Percentiles rank a stretch among this genome's conserved stretches.
These are phyloP conservation scores for Tetradesmus lagerheimii DNA, from an alignment of 139 green algal genomes.

Conservation along the genomic window DNA sequence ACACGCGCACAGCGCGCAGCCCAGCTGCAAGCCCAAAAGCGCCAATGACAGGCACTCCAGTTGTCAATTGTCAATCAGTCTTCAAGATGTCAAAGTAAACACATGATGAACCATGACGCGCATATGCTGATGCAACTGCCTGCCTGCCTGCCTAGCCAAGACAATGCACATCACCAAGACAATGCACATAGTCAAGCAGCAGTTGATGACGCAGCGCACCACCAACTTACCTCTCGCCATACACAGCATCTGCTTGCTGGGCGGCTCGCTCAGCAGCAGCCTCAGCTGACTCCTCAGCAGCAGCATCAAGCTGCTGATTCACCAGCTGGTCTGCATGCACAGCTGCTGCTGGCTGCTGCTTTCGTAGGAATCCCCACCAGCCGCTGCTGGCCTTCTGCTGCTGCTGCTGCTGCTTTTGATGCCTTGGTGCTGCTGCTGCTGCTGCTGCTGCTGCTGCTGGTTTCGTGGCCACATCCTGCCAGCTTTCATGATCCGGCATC, in stretches of 20 bases:
- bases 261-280: neutral
- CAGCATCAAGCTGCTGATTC: neutral
- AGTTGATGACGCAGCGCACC: neutral
- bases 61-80: too few relatives aligned
- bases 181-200: too few relatives aligned
- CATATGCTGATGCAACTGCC: too few relatives aligned
- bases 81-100: too few relatives aligned
- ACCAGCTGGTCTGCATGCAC: neutral
- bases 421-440: neutral
- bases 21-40: neutral
- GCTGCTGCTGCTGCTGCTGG: neutral
- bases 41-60: neutral
- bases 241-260: conserved; percentile 21
- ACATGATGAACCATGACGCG: too few relatives aligned
- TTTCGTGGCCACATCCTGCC: conserved; percentile 29
- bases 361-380: conserved; percentile 11
- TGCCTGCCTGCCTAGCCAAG: too few relatives aligned
- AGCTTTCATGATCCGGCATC: neutral
- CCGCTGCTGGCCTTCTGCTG: conserved; percentile 7
- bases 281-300: neutral
- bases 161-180: too few relatives aligned
- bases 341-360: conserved; percentile 30
- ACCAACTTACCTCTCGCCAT: conserved; percentile 41
- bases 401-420: conserved; percentile 15
- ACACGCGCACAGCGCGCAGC: neutral